Percentiles rank a stretch among this genome's conserved stretches.
Evolutionary conservation across 2,329 filamentous ascomycete genomes (phyloP).

Genomic region (Cladophialophora bantiana): DNA sequence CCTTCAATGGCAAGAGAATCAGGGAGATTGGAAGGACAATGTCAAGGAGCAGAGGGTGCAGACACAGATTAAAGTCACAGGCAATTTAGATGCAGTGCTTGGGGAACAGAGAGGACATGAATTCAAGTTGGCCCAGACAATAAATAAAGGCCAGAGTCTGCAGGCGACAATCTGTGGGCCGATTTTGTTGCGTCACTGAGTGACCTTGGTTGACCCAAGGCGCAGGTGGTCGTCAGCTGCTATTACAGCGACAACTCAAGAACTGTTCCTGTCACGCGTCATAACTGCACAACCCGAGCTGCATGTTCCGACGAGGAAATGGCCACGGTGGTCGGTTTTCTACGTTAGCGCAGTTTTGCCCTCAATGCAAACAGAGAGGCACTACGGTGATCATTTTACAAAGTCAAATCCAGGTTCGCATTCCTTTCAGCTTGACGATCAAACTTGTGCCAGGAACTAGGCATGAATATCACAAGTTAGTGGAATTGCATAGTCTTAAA

Average conservation of each 20-base stretch:
- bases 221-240: not conserved
- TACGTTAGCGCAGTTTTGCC: not conserved
- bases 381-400: too few relatives aligned
- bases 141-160: constrained; percentile 19
- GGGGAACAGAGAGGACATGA: not conserved
- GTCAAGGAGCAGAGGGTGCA: not conserved
- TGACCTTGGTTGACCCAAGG: not conserved
- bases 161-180: not conserved
- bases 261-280: not conserved
- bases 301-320: not conserved
- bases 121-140: constrained; percentile 3
- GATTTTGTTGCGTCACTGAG: constrained; percentile 16
- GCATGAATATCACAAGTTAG: not conserved
- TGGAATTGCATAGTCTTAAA: not conserved
- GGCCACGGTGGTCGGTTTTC: not conserved
- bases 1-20: not conserved
- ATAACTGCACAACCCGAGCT: not conserved
- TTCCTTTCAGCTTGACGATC: not conserved
- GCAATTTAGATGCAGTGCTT: not conserved
- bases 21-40: constrained; percentile 1
- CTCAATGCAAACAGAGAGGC: not conserved
- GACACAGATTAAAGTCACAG: not conserved
- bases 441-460: not conserved
- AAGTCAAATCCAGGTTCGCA: too few relatives aligned
- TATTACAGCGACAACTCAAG: not conserved